These are phyloP conservation scores for Fusarium torreyae DNA, from an alignment of 2,329 filamentous ascomycete species.

Conservation along the genomic window DNA sequence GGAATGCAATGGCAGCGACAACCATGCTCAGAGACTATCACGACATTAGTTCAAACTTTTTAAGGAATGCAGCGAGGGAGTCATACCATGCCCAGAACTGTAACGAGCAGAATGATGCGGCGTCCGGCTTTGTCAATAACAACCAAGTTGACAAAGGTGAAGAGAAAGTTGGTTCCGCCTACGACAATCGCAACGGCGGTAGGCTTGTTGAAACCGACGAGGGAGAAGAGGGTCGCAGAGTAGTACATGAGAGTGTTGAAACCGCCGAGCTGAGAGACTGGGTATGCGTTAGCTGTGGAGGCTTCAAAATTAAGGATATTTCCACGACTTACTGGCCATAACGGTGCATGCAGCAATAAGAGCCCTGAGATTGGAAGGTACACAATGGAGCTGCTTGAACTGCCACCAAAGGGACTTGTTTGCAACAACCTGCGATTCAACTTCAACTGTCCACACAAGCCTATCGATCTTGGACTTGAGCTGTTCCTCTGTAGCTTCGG, in stretches of 20 bases:
- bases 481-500: constrained; percentile 59
- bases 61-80: too few relatives aligned
- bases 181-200: constrained; percentile 62
- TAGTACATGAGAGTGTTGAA: constrained; percentile 69
- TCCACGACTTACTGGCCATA: constrained; percentile 56
- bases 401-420: constrained; percentile 59
- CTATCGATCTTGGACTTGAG: constrained; percentile 59
- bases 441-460: constrained; percentile 53
- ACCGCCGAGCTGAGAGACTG: constrained; percentile 63
- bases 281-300: too few relatives aligned
- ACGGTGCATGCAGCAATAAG: constrained; percentile 62
- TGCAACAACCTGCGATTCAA: constrained; percentile 57
- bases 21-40: constrained; percentile 56
- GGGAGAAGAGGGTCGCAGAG: constrained; percentile 63
- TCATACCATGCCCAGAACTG: constrained; percentile 50
- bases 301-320: too few relatives aligned
- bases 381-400: constrained; percentile 61
- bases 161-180: constrained; percentile 64
- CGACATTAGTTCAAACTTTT: too few relatives aligned
- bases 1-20: constrained; percentile 59
- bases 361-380: constrained; percentile 60
- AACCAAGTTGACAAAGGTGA: constrained; percentile 64
- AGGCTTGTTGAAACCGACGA: constrained; percentile 66
- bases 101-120: constrained; percentile 60
- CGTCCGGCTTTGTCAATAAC: constrained; percentile 63